These are phyloP conservation scores for Talaromyces piceae DNA, from an alignment of 2,329 filamentous ascomycete species.

Conservation along the genomic window DNA sequence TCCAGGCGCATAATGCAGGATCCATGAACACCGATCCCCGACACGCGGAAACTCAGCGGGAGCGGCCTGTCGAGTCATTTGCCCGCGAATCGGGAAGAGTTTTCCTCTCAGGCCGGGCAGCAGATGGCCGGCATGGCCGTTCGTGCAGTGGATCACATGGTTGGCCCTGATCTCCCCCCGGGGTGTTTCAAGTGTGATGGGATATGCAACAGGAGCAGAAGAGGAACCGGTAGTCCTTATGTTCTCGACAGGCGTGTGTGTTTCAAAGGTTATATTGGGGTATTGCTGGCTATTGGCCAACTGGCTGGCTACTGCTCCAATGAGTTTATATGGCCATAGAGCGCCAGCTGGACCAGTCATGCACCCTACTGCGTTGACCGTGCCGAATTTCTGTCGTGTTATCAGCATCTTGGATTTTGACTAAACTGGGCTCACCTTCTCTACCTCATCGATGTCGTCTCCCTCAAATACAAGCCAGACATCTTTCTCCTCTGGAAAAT, in stretches of 20 bases:
- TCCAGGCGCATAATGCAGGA: slow-evolving; percentile 21
- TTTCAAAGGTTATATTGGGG: slow-evolving; percentile 23
- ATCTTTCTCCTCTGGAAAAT: slow-evolving; percentile 11
- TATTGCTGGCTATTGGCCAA: slow-evolving; percentile 18
- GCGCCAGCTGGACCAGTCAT: slow-evolving; percentile 23
- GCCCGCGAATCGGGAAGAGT: slow-evolving; percentile 33
- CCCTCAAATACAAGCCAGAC: slow-evolving; percentile 10
- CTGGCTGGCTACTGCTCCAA: slow-evolving; percentile 20
- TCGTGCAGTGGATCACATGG: slow-evolving; percentile 38
- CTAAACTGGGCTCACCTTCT: neutral
- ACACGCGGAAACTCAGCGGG: slow-evolving; percentile 14
- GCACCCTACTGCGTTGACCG: slow-evolving; percentile 14
- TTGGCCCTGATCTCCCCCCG: slow-evolving; percentile 29
- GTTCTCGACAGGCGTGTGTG: slow-evolving; percentile 22
- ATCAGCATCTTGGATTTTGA: neutral
- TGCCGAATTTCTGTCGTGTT: slow-evolving; percentile 11
- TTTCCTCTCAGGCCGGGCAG: slow-evolving; percentile 32
- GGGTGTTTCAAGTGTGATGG: slow-evolving; percentile 22
- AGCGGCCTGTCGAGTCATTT: slow-evolving; percentile 38
- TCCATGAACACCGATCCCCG: slow-evolving; percentile 21
- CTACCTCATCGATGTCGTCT: slow-evolving; percentile 14
- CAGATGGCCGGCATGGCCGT: slow-evolving; percentile 36
- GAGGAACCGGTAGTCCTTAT: neutral
- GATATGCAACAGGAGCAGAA: slow-evolving; percentile 16
- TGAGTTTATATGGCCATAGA: slow-evolving; percentile 31